Base-by-base conservation (phyloP, 108 stramenopile species). In the Cyclotella sp. region DNA sequence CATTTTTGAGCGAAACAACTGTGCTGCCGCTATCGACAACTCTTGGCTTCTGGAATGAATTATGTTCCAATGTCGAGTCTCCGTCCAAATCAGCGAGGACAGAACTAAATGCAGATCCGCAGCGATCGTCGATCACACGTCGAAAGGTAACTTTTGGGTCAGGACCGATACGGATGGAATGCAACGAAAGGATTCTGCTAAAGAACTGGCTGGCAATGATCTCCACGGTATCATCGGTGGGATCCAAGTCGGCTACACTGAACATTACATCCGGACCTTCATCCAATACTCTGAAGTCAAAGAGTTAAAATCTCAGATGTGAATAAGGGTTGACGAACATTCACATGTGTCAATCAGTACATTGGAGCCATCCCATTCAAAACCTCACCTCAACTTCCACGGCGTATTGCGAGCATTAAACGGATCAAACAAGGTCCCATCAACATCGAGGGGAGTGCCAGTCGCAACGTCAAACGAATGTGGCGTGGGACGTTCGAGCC, bases 221-320 rank as follows among this genome's bases (percentile, higher is more conserved):
- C 79, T 98, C 94, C 45, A 98, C 73, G 27, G 93, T 95, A 67
- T 91, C 89, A 75, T 97, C 95, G 9, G 79, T 73, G 9, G 89
- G 77, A 72, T 97, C 91, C 74, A 98, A 62, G 83, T 98, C 95
- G 2, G 92, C 93, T n/a, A 96, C 91, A 54, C 82, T 89, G 79
- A 97, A 98, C 95, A 97, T 97, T 22, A 98, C 97, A 84, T 98
- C 97, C 16, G 97, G 97, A 16, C 97, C 97, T 63, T 87, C 83
- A 49, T 88, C 95, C 28, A 98, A 73, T 5, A 98, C 91, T 41
- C 81, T 86, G 63, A 63, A 12, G 63, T 26, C 28, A 42, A 28
- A 47, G 40, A 53, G 21, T 59, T 0, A 49, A 14, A 21, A 34
- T 40, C 54, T 10, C 42, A 47, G 68, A 22, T 27, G 18, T 0